A percentile compares a stretch with the other conserved stretches of the same genome.
Evolutionary conservation across 192 early-diverging fungal genomes (phyloP).

Genomic region (Pecoramyces ruminantium): DNA sequence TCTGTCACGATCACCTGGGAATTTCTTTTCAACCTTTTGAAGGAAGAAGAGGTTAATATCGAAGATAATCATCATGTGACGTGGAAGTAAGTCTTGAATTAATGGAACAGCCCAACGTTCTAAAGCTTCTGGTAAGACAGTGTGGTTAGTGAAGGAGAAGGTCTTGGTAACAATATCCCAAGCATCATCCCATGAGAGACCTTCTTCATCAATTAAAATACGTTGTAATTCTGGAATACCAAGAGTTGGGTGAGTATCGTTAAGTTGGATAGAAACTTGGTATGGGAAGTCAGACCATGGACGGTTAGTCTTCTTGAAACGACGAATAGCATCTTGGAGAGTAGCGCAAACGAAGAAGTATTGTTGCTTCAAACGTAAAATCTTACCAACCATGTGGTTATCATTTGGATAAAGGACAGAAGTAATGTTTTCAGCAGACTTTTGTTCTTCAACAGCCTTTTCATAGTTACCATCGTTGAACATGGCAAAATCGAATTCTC

Average conservation of each 20-base stretch:
- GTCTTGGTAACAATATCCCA: slow-evolving; percentile 73
- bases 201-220: slow-evolving; percentile 81
- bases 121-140: slow-evolving; percentile 93
- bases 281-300: slow-evolving; percentile 81
- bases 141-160: slow-evolving; percentile 98
- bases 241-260: slow-evolving; percentile 92
- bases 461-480: slow-evolving; percentile 89
- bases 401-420: slow-evolving; percentile 95
- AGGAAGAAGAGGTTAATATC: slow-evolving; percentile 98
- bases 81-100: slow-evolving; percentile 77
- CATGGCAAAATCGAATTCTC: slow-evolving; percentile 9
- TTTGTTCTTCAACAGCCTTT: slow-evolving; percentile 79
- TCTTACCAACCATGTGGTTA: slow-evolving; percentile 93
- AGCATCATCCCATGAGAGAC: slow-evolving; percentile 81
- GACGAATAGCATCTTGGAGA: slow-evolving; percentile 58
- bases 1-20: slow-evolving; percentile 71
- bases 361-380: slow-evolving; percentile 92
- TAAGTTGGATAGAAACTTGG: slow-evolving; percentile 90
- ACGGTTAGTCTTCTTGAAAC: slow-evolving; percentile 75
- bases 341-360: slow-evolving; percentile 91
- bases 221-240: slow-evolving; percentile 86
- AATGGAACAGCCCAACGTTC: slow-evolving; percentile 96
- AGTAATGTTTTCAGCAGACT: slow-evolving; percentile 82
- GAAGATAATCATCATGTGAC: slow-evolving; percentile 97
- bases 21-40: slow-evolving; percentile 75